Evolutionary conservation across 306 rosid genomes (phyloP), one percentile per base, ranked within the genome.

Genomic region (Pyrus betulifolia): DNA sequence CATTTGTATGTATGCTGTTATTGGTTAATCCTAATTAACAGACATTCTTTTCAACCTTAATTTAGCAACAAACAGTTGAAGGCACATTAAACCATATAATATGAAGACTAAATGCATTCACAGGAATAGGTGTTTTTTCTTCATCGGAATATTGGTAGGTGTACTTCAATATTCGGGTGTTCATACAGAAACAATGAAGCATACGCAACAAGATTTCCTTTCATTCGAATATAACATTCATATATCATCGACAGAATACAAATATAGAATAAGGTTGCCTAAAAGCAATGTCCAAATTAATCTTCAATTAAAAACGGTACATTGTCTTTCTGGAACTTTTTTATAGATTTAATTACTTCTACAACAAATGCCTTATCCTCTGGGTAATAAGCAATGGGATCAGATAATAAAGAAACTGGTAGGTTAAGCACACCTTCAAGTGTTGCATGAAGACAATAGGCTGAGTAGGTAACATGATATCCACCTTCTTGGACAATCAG

Each of bases 401-500:
- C 98, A 13, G 81, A 52, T 45, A 94, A 73, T 22, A 85, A 86
- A 77, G 89, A 86, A 71, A 31, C 22, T 55, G 89, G 85, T 15
- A 90, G 91, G 81, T 89, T 83, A 76, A 94, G 93, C 76, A 91
- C 85, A 66, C 98, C 98, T 72, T 94, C 98, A 71, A 94, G 96
- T 52, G 90, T 86, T 42, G 97, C 97, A 83, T 91, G 94, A 67
- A 94, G 87, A 84, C 98, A 94, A 84, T 91, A 91, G 67, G 98
- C 96, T 70, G 97, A 86, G 79, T 94, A 94, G 8, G 97, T 91
- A 15, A 91, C 77, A 76, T 91, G 97, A 82, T 94, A 94, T 71
- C 98, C 98, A 31, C 98, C 98, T 89, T 94, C 98, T 82, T 94
- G 97, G 31, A 94, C 96, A 63, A 91, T 84, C 28, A 91, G 87